These are phyloP conservation scores for Multifurca ochricompacta DNA, from an alignment of 768 basidiomycete genomes.

Conservation along the genomic window DNA sequence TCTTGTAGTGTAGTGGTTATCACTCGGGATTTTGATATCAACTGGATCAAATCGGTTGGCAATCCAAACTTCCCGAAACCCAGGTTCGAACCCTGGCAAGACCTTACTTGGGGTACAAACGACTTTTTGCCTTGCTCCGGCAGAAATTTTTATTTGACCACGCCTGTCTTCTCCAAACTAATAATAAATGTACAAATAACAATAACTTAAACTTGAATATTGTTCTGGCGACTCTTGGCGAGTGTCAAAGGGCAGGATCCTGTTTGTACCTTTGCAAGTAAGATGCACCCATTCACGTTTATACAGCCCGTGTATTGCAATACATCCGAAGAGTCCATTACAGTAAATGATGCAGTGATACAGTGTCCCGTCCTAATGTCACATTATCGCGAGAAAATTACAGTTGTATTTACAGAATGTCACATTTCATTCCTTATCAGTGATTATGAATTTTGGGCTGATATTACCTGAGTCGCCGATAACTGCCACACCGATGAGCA, in stretches of 20 bases:
- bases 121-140: neutral
- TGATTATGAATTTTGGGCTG: slow-evolving; percentile 53
- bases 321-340: slow-evolving; percentile 1
- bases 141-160: neutral
- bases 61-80: slow-evolving; percentile 16
- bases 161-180: no score
- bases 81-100: slow-evolving; percentile 23
- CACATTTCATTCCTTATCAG: neutral
- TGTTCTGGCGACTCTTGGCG: no score
- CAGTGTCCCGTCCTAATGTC: neutral
- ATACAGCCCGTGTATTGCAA: neutral
- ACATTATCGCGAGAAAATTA: neutral
- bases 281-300: neutral
- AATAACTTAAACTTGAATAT: no score
- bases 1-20: slow-evolving; percentile 23
- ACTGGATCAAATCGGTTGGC: neutral
- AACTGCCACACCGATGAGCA: slow-evolving; percentile 32
- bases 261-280: no score
- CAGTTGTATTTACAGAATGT: neutral
- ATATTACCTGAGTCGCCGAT: slow-evolving; percentile 62
- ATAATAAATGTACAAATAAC: no score
- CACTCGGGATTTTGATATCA: slow-evolving; percentile 20
- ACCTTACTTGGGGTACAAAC: neutral
- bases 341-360: no score
- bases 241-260: no score